A percentile compares a stretch with the other conserved stretches of the same genome.
Conservation (phyloP, 768 basidiomycete genomes). For the Leucosporidium yakuticum region DNA sequence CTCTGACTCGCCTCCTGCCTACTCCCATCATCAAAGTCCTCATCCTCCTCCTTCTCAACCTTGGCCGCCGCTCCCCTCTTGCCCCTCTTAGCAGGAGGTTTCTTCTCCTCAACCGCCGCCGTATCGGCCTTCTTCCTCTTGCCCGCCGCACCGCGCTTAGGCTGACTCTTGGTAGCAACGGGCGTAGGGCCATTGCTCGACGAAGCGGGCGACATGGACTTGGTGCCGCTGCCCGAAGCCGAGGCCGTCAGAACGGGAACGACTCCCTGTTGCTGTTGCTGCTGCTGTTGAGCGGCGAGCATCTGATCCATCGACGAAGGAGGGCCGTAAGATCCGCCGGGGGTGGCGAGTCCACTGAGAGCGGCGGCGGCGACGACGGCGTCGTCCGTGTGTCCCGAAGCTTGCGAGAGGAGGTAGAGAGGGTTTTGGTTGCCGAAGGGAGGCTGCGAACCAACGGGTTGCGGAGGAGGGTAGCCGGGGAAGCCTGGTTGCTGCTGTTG, state of each 20-base stretch:
- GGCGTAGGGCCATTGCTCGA: background rate
- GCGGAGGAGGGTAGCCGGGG: slow-evolving; percentile 1
- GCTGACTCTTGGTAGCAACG: background rate
- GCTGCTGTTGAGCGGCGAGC: background rate
- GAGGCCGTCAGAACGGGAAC: slow-evolving; percentile 13
- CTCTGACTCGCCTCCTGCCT: slow-evolving; percentile 17
- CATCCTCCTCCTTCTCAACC: slow-evolving; percentile 9
- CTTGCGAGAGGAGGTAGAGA: slow-evolving; percentile 39
- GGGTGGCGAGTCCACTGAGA: slow-evolving; percentile 31
- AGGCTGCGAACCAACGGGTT: background rate
- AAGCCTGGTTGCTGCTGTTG: background rate
- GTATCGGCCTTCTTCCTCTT: slow-evolving; percentile 12
- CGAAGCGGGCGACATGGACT: background rate
- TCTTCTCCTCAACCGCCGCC: background rate
- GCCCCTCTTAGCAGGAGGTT: slow-evolving; percentile 13
- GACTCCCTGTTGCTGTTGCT: slow-evolving; percentile 3
- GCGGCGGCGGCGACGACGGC: slow-evolving; percentile 37
- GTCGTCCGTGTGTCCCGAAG: slow-evolving; percentile 32
- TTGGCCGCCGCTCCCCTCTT: background rate
- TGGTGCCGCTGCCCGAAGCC: background rate
- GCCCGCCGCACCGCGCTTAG: slow-evolving; percentile 1
- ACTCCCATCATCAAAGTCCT: slow-evolving; percentile 7
- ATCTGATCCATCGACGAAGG: slow-evolving; percentile 12
- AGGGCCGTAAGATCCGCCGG: slow-evolving; percentile 24
- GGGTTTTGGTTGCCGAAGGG: slow-evolving; percentile 24